A percentile compares a stretch with the other conserved stretches of the same genome.
Conservation (phyloP, 2,329 filamentous ascomycete species). For the Akanthomyces dipterigenus region DNA sequence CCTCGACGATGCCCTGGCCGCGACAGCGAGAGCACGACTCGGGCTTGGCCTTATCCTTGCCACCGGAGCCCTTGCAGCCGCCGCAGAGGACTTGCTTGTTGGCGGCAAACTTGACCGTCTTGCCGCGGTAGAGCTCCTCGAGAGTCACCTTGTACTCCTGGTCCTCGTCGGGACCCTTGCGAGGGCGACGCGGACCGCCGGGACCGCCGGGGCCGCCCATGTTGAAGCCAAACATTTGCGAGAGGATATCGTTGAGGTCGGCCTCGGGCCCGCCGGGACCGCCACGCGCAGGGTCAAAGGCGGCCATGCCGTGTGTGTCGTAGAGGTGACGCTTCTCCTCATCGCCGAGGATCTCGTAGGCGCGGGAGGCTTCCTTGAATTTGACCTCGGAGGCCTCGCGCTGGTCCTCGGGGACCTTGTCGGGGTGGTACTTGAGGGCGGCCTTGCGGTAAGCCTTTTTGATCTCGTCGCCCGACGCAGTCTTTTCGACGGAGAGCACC, state of each 20-base stretch:
- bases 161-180: constrained; percentile 76
- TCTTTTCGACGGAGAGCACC: constrained; percentile 68
- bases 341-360: constrained; percentile 96
- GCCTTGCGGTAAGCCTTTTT: constrained; percentile 96
- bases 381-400: constrained; percentile 79
- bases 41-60: constrained; percentile 84
- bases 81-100: constrained; percentile 90
- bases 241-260: constrained; percentile 87
- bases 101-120: constrained; percentile 93
- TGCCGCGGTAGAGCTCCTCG: constrained; percentile 96
- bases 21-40: constrained; percentile 78
- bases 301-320: constrained; percentile 91
- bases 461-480: constrained; percentile 71
- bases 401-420: constrained; percentile 86
- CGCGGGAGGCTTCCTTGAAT: constrained; percentile 89
- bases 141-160: constrained; percentile 85
- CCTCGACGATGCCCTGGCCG: constrained; percentile 70
- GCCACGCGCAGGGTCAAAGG: constrained; percentile 73
- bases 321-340: constrained; percentile 89
- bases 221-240: constrained; percentile 83
- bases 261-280: constrained; percentile 62
- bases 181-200: constrained; percentile 53
- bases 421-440: constrained; percentile 82
- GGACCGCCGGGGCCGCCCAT: constrained; percentile 48
- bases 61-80: constrained; percentile 81